Evolutionary conservation across 208 protist genomes (phyloP), one percentile per base, ranked within the genome.

Genomic region (Crithidia bombi): DNA sequence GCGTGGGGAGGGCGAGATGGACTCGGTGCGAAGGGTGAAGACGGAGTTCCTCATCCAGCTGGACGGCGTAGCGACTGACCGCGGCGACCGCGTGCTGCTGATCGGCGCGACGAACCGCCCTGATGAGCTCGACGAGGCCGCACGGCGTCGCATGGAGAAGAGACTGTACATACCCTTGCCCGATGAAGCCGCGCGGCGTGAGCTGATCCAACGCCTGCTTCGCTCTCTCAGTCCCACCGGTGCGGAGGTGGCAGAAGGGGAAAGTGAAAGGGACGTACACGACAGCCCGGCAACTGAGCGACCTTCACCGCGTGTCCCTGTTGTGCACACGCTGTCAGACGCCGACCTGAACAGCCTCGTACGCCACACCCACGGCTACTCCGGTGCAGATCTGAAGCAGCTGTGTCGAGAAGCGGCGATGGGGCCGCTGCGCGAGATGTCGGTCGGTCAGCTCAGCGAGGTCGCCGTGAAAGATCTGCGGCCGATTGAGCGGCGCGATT

Each of bases 41-140:
- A 99, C 98, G 26, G 99, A 99, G 82, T 99, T 99, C 62, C 82
- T 99, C 1, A 98, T 99, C 32, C 98, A 99, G 84, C 78, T 95
- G 17, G 90, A 97, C 65, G 94, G 91, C 32, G 94, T 92, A 28
- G 83, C 79, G 28, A 92, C 89, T 11, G 77, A 87, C 43, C 67
- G 78, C 39, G 78, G 79, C 4, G 91, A 96, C 54, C 83, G 87
- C 33, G 87, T 98, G 33, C 82, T 98, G 28, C 72, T 98, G 7
- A 94, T 98, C 43, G 94, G 89, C 32, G 93, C 94, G 9, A 97
- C 91, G 12, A 98, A 98, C 65, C 69, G 94, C 0, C 94, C 94
- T 0, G 90, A 96, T 30, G 90, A 96, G 59, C 77, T 98, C 3
- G 94, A 98, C 57, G 91, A 95, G 61, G 94, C 94, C 3, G 90